A percentile compares a stretch with the other conserved stretches of the same genome.
These are phyloP conservation scores for Penicillium sp. DNA, from an alignment of 2,329 filamentous ascomycete species.

Conservation along the genomic window DNA sequence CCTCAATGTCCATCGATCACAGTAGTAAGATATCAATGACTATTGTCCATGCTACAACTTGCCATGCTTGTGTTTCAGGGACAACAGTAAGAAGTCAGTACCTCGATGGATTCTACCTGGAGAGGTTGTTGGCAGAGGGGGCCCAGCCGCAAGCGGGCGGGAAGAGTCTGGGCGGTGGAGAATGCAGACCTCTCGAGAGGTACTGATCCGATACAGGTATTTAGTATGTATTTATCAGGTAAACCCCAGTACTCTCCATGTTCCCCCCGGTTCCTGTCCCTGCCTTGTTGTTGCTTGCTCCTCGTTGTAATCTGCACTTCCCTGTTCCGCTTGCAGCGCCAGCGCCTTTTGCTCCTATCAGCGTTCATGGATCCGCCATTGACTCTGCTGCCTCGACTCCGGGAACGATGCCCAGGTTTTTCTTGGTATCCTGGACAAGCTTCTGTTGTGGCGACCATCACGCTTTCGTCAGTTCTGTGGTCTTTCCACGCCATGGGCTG, in stretches of 20 bases:
- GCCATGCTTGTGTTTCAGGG: background rate
- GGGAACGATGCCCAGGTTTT: background rate
- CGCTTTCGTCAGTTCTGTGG: conserved; percentile 26
- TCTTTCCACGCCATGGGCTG: conserved; percentile 19
- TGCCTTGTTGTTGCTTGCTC: background rate
- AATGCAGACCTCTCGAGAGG: background rate
- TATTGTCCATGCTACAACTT: background rate
- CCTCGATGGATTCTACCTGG: too few relatives aligned
- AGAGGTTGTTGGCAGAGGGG: background rate
- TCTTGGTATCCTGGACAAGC: background rate
- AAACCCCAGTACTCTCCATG: background rate
- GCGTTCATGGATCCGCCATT: background rate
- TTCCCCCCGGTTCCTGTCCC: background rate
- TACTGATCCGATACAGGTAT: background rate
- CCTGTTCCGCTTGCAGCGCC: conserved; percentile 19
- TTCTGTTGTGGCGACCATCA: conserved; percentile 11
- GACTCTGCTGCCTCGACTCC: background rate
- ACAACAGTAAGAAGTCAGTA: background rate
- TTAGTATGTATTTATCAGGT: background rate
- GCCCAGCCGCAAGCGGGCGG: conserved; percentile 2
- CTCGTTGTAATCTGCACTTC: background rate
- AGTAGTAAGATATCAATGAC: background rate
- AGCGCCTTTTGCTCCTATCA: conserved; percentile 2
- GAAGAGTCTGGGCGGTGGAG: background rate
- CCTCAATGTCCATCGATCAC: background rate